Percentiles rank a stretch among this genome's conserved stretches.
These are phyloP conservation scores for Amanita thiersii DNA, from an alignment of 768 basidiomycete genomes.

Conservation along the genomic window DNA sequence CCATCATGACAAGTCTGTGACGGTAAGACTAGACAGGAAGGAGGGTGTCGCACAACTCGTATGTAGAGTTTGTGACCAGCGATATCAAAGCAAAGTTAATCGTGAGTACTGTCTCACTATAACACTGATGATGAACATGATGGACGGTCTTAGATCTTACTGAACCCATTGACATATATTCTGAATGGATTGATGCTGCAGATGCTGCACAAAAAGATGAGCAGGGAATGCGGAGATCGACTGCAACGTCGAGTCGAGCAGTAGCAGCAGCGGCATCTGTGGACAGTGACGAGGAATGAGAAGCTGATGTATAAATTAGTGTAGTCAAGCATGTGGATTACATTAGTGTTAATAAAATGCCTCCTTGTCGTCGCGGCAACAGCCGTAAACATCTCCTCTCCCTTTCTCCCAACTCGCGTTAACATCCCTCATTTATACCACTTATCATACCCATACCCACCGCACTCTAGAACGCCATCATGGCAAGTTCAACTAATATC, in stretches of 20 bases:
- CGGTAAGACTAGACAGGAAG: conserved; percentile 78
- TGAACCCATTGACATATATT: conserved; percentile 84
- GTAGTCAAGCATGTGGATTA: conserved; percentile 1
- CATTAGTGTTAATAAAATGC: conserved; percentile 4
- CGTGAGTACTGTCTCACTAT: conserved; percentile 32
- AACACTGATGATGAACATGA: conserved; percentile 8
- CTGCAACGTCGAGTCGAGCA: conserved; percentile 54
- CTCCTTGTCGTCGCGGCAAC: conserved; percentile 14
- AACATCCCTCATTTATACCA: conserved; percentile 6
- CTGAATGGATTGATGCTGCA: conserved; percentile 87
- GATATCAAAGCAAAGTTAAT: conserved; percentile 82
- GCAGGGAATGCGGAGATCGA: conserved; percentile 40
- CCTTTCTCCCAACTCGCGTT: conserved; percentile 4
- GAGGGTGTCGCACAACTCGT: conserved; percentile 75
- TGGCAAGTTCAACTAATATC: conserved; percentile 83
- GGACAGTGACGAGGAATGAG: conserved; percentile 43
- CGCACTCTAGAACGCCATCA: conserved; percentile 21
- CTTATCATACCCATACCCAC: conserved; percentile 11
- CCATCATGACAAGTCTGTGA: conserved; percentile 85
- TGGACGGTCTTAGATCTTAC: conserved; percentile 53
- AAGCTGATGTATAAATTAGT: neutral
- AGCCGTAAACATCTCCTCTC: conserved; percentile 17
- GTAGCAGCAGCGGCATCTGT: conserved; percentile 30
- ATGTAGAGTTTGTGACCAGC: conserved; percentile 81
- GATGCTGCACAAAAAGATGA: conserved; percentile 72